Conservation (phyloP, 768 basidiomycete species). For the Lentinula aciculospora region DNA sequence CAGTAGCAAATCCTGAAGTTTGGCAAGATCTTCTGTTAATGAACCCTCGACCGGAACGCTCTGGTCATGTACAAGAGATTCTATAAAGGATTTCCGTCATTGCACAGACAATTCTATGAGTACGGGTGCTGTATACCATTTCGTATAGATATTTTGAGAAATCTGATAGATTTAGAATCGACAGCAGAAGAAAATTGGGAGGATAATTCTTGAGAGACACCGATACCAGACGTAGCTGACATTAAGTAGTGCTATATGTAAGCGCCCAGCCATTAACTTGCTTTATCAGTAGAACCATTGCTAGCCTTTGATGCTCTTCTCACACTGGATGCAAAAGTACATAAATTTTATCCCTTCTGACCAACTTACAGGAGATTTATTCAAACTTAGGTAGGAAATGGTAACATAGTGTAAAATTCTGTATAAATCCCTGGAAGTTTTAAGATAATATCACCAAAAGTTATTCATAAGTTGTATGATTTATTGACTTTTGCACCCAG, state of each 20-base stretch:
- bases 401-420: too few species aligned
- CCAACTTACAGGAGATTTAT: too few species aligned
- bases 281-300: too few species aligned
- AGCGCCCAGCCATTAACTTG: background rate
- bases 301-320: too few species aligned
- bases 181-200: conserved; percentile 54
- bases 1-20: conserved; percentile 51
- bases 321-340: too few species aligned
- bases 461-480: too few species aligned
- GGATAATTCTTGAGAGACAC: conserved; percentile 51
- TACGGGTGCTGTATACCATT: conserved; percentile 50
- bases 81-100: conserved; percentile 27
- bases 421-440: too few species aligned
- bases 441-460: too few species aligned
- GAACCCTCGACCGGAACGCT: conserved; percentile 43
- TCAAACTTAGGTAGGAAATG: too few species aligned
- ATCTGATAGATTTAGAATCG: conserved; percentile 47
- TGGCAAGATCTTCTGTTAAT: conserved; percentile 56
- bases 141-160: conserved; percentile 71
- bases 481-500: too few species aligned
- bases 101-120: background rate
- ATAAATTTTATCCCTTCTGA: too few species aligned
- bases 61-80: conserved; percentile 59
- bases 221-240: conserved; percentile 73
- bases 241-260: conserved; percentile 38